Evolutionary conservation across 495 filamentous ascomycete genomes (phyloP), one percentile per base, ranked within the genome.

Genomic region (Daldinia concentrica): DNA sequence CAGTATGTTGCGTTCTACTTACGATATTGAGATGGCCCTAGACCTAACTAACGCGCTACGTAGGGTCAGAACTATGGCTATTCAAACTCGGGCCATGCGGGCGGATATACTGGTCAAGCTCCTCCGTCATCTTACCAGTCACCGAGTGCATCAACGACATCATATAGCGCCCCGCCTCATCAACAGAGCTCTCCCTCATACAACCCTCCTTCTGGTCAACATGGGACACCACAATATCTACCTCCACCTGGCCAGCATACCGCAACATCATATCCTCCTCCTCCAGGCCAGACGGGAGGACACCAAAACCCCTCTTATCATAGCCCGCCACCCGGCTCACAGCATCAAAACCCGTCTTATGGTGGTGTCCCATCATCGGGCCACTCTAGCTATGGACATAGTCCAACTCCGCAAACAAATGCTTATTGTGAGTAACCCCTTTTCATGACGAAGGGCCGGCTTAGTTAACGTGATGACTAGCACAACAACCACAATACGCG

Each of bases 71-170:
- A 75, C 66, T 88, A 79, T 73, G 86, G 86, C 36, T 88, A 88
- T 73, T 86, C 86, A 26, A 84, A 86, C 64, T 56, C 72, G 4
- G 82, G 81, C 8, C 76, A 80, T 34, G 50, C 75, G 39, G 79
- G 83, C 19, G 74, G 76, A 36, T 88, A 88, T 66, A 81, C 66
- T 71, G 85, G 81, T 32, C 79, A 82, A 48, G 80, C 85, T 24
- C 85, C 85, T 36, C 84, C 85, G 6, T 73, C 81, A 36, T 79
- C 82, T 0, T 86, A 86, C 67, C 82, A 85, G 62, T 74, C 83
- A 22, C 76, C 78, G 7, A 74, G 54, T 39, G 54, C 48, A 50
- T 72, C 76, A n/a, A 71, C 73, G 12, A 58, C 75, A 15, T 63
- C 76, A n/a, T 78, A 77, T 54, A 77, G 69, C 37, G 61, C 76